Base-by-base conservation (phyloP, 202 grass and related monocot genomes). In the Schoenoplectus triqueter region DNA sequence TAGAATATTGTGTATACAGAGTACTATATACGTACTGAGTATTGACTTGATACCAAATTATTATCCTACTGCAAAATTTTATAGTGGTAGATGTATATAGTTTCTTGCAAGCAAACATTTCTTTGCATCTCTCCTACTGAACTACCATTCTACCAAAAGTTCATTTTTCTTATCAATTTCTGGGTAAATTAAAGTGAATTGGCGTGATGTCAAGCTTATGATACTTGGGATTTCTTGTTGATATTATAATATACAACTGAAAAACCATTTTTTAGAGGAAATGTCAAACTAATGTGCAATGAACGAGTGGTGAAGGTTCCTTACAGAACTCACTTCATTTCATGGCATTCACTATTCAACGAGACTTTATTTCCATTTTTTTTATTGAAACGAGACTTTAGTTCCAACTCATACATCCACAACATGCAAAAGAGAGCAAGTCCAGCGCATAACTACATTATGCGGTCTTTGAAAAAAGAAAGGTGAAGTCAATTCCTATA, bases 81-180 rank as follows among this genome's bases (percentile, higher is more conserved):
- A 71, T 48, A 47, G 68, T 14, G 44, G 68, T 65, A 66, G 52
- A 50, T 10, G 15, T 31, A 31, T 31, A 31, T 80, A 47, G 79
- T 81, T 81, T 18, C 31, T 64, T 81, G 54, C 79, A 81, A 74
- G 70, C 70, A 52, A 74, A 5, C 47, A 7, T n/a, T 73, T 57
- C 31, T 80, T 55, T 63, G 21, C 20, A 44, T 63, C 1, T 4
- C 66, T 44, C 42, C 39, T 42, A 40, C 66, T 44, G 39, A 69
- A 69, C 66, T 42, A 44, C 66, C 66, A 41, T 31, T 31, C 31
- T 31, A 31, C 31, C 31, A 31, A 11, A 13, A 5, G 4, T 13
- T 13, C 15, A 44, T 40, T 69, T 17, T 6, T 42, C 22, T 9
- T 69, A 44, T 44, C 66, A 69, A 15, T 69, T 69, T 41, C 22